These are phyloP conservation scores for Aspergillus arachidicola DNA, from an alignment of 2,329 filamentous ascomycete species.

Conservation along the genomic window DNA sequence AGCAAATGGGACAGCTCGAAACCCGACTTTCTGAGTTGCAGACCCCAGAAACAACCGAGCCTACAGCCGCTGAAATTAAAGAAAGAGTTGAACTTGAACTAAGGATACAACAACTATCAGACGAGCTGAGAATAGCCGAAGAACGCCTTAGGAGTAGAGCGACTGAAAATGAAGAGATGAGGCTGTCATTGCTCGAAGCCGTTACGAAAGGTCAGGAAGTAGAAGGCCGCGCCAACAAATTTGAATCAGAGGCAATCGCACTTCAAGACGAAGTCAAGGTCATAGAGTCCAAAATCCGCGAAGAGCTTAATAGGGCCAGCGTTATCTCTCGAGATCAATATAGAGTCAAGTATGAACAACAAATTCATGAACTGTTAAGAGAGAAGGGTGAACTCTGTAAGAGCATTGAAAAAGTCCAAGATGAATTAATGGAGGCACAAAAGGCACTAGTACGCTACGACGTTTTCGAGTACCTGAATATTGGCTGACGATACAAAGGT, in stretches of 20 bases:
- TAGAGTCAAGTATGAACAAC: conserved; percentile 33
- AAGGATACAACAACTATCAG: conserved; percentile 26
- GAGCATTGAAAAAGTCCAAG: conserved; percentile 15
- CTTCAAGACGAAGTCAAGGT: conserved; percentile 24
- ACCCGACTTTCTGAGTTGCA: conserved; percentile 23
- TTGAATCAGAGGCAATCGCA: conserved; percentile 26
- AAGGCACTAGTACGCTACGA: conserved; percentile 27
- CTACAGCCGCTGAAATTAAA: conserved; percentile 25
- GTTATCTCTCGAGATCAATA: conserved; percentile 29
- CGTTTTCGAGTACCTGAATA: neutral
- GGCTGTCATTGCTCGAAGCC: conserved; percentile 23
- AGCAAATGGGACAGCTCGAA: conserved; percentile 30
- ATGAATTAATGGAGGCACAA: conserved; percentile 25
- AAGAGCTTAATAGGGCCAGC: conserved; percentile 36
- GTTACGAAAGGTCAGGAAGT: conserved; percentile 17
- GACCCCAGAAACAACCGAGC: conserved; percentile 20
- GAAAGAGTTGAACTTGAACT: conserved; percentile 30
- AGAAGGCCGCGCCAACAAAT: conserved; percentile 17
- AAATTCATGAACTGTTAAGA: conserved; percentile 27
- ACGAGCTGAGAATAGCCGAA: conserved; percentile 19
- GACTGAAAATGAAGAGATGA: conserved; percentile 20
- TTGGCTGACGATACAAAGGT: conserved; percentile 23
- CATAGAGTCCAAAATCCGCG: conserved; percentile 30
- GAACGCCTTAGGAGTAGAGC: conserved; percentile 23
- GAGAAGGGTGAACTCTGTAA: conserved; percentile 30